Conservation (phyloP, 116 monocot species). For the Posidonia oceanica region DNA sequence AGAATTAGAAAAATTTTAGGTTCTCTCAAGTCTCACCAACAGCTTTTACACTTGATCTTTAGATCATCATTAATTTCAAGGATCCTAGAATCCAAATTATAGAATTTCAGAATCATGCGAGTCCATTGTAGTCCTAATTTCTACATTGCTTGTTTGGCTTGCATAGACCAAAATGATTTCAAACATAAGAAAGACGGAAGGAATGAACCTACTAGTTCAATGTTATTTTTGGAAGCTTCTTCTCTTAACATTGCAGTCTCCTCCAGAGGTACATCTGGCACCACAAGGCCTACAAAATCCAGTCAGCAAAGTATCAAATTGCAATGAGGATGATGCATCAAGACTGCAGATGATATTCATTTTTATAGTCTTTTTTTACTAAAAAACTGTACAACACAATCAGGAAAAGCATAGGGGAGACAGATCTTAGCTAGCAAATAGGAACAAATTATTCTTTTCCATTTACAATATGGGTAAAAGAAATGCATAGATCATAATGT, state of each 20-base stretch:
- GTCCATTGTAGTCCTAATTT: background rate
- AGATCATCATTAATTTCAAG: background rate
- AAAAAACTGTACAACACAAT: too few relatives aligned
- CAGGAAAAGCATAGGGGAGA: too few relatives aligned
- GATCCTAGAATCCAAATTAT: background rate
- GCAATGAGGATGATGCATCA: background rate
- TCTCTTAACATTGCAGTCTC: slow-evolving; percentile 44
- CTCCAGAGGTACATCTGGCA: slow-evolving; percentile 76
- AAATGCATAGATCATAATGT: too few relatives aligned
- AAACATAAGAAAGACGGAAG: background rate
- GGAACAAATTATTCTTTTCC: too few relatives aligned
- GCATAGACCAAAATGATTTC: background rate
- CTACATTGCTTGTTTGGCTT: background rate
- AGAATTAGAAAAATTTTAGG: too few relatives aligned
- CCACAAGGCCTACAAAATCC: slow-evolving; percentile 51
- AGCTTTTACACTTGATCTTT: too few relatives aligned
- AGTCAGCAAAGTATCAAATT: background rate
- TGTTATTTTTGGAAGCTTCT: slow-evolving; percentile 47
- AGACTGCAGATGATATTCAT: too few relatives aligned
- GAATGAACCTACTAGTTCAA: slow-evolving; percentile 46
- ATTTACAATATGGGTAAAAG: too few relatives aligned
- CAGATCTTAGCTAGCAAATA: too few relatives aligned
- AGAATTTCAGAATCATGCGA: background rate
- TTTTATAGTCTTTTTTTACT: too few relatives aligned
- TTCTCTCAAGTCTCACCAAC: too few relatives aligned